Base-by-base conservation (phyloP, 306 rosid genomes). In the Vicia villosa region DNA sequence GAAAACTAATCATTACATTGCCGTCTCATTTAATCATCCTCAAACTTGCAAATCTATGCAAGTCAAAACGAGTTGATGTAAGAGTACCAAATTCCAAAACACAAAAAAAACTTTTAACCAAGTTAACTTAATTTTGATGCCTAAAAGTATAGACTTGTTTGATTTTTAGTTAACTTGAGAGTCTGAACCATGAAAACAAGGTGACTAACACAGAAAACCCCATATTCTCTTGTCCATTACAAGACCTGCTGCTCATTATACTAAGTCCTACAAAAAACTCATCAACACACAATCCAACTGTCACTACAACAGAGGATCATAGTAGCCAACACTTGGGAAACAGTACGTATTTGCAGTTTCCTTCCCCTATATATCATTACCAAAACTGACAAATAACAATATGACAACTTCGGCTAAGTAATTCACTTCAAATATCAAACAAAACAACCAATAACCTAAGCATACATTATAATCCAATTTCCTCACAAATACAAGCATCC, bases 231-330 rank as follows among this genome's bases (percentile, higher is more conserved):
- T 16, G 43, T 60, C 32, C 66, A 68, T 16, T 56, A 54, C 62
- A 63, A 68, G 14, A 68, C 37, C 56, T 19, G 3, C 38, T 26
- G 28, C 17, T 55, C 52, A 12, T 2, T 50, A 46, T 4, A 17
- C 13, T 74, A 58, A 58, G 50, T 56, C 34, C 49, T 32, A 72
- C 47, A 34, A 50, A 56, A 8, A 22, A 70, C 32, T 13, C 63
- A 14, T 14, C 40, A 38, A 38, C 1, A n/a, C n/a, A 21, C n/a
- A 22, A 76, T 46, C 46, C 58, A 11, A 55, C 43, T 36, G 10
- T n/a, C 52, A 38, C 55, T 14, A 21, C 36, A 36, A 36, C 63
- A 17, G 63, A 60, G 34, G 32, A 46, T 6, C 6, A 8, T 10
- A 32, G 9, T 5, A 34, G 2, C 32, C 34, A 65, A 10, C 60